phyloP scores from a whole-genome alignment of 164 flowering plant species.

The Tinospora cordifolia region DNA sequence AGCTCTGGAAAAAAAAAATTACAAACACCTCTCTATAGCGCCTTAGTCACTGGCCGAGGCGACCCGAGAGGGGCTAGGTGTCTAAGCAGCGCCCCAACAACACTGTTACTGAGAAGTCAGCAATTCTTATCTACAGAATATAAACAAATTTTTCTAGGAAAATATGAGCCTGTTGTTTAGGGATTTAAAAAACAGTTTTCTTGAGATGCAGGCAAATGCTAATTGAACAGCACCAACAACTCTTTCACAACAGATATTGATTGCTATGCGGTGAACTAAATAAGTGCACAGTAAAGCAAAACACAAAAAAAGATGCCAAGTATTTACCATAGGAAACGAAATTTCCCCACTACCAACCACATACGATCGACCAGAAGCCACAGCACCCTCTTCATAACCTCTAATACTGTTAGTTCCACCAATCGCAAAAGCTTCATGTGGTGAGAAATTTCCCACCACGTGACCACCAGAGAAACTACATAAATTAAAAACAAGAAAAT shows the following conservation, averaged over 20 bases:
- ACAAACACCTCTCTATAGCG: too few species aligned
- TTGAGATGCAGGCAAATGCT: too few species aligned
- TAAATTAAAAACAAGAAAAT: slow-evolving; percentile 6
- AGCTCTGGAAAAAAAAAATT: too few species aligned
- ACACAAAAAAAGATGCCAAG: not conserved
- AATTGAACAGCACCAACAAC: not conserved
- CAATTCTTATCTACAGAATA: not conserved
- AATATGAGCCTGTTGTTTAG: too few species aligned
- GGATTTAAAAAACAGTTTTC: too few species aligned
- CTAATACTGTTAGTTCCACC: slow-evolving; percentile 99
- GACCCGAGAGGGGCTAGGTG: too few species aligned
- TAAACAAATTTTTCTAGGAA: not conserved
- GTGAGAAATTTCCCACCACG: slow-evolving; percentile 87
- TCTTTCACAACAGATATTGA: not conserved
- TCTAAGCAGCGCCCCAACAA: too few species aligned
- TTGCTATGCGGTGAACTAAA: not conserved
- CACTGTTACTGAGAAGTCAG: not conserved
- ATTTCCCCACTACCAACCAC: slow-evolving; percentile 84
- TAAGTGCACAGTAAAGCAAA: not conserved
- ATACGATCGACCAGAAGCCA: slow-evolving; percentile 94
- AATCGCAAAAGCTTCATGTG: slow-evolving; percentile 96
- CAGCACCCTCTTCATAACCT: slow-evolving; percentile 98
- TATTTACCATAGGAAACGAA: slow-evolving; percentile 81
- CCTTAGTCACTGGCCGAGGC: too few species aligned
- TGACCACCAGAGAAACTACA: slow-evolving; percentile 90